These are phyloP conservation scores for Thermothielavioides terrestris DNA, from an alignment of 495 filamentous ascomycete species.

Conservation along the genomic window DNA sequence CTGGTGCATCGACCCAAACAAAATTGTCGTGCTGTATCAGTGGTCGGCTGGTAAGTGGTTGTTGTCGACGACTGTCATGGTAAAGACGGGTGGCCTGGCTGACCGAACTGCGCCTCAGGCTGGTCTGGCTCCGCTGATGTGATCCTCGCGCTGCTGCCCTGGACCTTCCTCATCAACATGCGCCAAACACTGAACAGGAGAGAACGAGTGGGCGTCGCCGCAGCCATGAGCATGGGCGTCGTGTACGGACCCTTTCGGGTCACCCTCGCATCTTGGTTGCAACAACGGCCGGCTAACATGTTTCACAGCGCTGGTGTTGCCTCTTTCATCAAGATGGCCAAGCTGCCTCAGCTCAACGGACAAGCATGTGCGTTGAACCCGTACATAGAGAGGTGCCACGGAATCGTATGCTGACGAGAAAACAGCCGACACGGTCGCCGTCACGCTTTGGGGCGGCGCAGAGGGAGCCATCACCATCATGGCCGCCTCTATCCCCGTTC, in stretches of 20 bases:
- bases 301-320: slow-evolving; percentile 10
- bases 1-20: slow-evolving; percentile 11
- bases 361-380: slow-evolving; percentile 1
- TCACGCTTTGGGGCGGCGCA: slow-evolving; percentile 25
- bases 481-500: slow-evolving; percentile 29
- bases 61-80: not conserved
- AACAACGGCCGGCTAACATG: slow-evolving; percentile 1
- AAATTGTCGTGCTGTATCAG: slow-evolving; percentile 13
- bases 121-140: slow-evolving; percentile 30
- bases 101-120: slow-evolving; percentile 5
- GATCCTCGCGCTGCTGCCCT: slow-evolving; percentile 27
- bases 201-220: slow-evolving; percentile 26
- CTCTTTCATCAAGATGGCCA: slow-evolving; percentile 17
- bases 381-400: no score
- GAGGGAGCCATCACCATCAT: slow-evolving; percentile 31
- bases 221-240: slow-evolving; percentile 33
- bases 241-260: slow-evolving; percentile 17
- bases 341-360: slow-evolving; percentile 10
- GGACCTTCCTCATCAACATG: slow-evolving; percentile 23
- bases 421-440: slow-evolving; percentile 22
- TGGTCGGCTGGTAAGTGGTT: slow-evolving; percentile 14
- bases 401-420: no score
- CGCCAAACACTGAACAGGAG: slow-evolving; percentile 15
- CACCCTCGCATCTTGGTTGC: not conserved
- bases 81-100: not conserved